These are phyloP conservation scores for Penicillium dipodomyicola DNA, from an alignment of 495 filamentous ascomycete genomes.

Conservation along the genomic window DNA sequence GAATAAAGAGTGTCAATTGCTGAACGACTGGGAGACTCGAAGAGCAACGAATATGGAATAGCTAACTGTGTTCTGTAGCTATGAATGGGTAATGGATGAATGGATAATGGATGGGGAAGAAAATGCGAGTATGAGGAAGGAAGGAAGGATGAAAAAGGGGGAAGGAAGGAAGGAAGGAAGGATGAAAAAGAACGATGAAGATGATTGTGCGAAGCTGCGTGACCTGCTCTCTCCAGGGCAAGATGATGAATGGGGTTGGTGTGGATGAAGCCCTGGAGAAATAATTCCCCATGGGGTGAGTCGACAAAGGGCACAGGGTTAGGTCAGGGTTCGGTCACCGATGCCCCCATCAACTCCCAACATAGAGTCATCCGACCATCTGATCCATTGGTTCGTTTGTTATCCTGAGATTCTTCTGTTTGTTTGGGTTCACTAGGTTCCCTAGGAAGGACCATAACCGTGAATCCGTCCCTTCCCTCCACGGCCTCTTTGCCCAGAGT, in stretches of 20 bases:
- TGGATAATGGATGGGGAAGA: neutral
- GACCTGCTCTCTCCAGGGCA: neutral
- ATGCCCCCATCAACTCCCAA: constrained; percentile 8
- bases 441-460: constrained; percentile 33
- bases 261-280: neutral
- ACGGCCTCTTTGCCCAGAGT: constrained; percentile 38
- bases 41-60: neutral
- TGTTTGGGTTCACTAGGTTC: neutral
- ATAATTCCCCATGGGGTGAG: neutral
- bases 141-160: no score
- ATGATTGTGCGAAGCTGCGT: neutral
- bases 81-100: neutral
- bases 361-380: neutral
- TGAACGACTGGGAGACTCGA: neutral
- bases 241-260: neutral
- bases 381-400: neutral
- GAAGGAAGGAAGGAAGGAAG: neutral
- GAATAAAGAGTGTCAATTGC: neutral
- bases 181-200: constrained; percentile 15
- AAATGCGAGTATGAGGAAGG: neutral
- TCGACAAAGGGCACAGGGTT: neutral
- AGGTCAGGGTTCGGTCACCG: constrained; percentile 3
- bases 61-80: neutral
- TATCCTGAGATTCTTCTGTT: neutral
- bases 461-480: constrained; percentile 47